These are phyloP conservation scores for Zangia roseola DNA, from an alignment of 768 basidiomycete genomes.

Conservation along the genomic window DNA sequence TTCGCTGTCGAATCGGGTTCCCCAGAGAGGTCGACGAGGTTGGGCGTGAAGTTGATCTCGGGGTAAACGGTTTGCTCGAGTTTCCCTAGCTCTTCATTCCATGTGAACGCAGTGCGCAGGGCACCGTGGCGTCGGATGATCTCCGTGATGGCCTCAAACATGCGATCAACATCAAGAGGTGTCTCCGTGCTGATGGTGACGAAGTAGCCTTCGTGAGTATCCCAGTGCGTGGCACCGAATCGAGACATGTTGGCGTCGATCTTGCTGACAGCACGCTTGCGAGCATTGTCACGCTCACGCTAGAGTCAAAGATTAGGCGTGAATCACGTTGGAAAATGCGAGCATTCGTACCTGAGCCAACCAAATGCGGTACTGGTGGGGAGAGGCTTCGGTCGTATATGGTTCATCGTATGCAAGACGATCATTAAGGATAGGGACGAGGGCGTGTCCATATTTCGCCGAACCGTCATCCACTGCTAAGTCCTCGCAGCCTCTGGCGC, in stretches of 20 bases:
- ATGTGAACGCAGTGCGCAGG: constrained; percentile 27
- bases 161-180: constrained; percentile 26
- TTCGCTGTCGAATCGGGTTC: constrained; percentile 24
- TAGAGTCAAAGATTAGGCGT: background rate
- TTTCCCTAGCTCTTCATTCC: constrained; percentile 31
- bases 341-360: constrained; percentile 27
- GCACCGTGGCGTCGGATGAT: constrained; percentile 31
- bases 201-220: constrained; percentile 29
- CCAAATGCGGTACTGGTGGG: constrained; percentile 31
- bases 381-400: constrained; percentile 29
- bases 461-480: constrained; percentile 22
- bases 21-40: constrained; percentile 27
- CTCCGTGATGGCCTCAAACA: constrained; percentile 27
- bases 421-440: constrained; percentile 30
- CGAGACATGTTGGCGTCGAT: constrained; percentile 33
- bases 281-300: constrained; percentile 30
- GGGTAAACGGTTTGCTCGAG: constrained; percentile 31
- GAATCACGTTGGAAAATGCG: background rate
- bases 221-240: constrained; percentile 34
- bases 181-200: constrained; percentile 21
- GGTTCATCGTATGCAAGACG: constrained; percentile 32
- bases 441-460: constrained; percentile 27
- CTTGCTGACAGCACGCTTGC: constrained; percentile 27
- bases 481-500: constrained; percentile 5
- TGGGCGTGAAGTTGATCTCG: constrained; percentile 21